Evolutionary conservation across 2,329 filamentous ascomycete species (phyloP).

Genomic region (Penicillium rolfsii): DNA sequence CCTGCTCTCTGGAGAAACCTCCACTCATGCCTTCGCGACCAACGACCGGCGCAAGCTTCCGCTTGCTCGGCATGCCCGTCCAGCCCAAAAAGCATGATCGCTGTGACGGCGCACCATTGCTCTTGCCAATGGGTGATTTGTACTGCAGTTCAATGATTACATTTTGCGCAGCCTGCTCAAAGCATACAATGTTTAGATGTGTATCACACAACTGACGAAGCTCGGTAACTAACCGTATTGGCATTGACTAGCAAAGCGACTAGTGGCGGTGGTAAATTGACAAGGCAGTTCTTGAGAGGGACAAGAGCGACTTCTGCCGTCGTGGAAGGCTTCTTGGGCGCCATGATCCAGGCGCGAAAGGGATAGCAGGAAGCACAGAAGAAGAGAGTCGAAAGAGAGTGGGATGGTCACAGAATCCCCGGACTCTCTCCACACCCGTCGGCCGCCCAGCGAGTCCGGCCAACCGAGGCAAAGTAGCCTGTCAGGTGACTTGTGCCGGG

Average conservation of each 20-base stretch:
- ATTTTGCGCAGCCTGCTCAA: conserved; percentile 80
- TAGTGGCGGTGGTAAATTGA: conserved; percentile 85
- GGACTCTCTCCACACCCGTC: conserved; percentile 22
- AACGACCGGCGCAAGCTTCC: conserved; percentile 72
- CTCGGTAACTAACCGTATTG: conserved; percentile 71
- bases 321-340: conserved; percentile 59
- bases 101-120: conserved; percentile 55
- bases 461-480: conserved; percentile 27
- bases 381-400: conserved; percentile 13
- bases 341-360: conserved; percentile 40
- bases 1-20: conserved; percentile 70
- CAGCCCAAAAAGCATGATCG: conserved; percentile 87
- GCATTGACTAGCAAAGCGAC: conserved; percentile 84
- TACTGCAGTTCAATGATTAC: conserved; percentile 90
- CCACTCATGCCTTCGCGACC: conserved; percentile 71
- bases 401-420: conserved; percentile 24
- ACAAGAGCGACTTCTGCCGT: conserved; percentile 82
- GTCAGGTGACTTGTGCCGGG: conserved; percentile 19
- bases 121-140: conserved; percentile 60
- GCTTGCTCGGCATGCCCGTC: conserved; percentile 97
- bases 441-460: conserved; percentile 6
- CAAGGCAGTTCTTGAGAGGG: conserved; percentile 89
- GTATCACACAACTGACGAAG: conserved; percentile 5
- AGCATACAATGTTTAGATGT: conserved; percentile 23
- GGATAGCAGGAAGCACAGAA: conserved; percentile 18